Evolutionary conservation across 371 early-diverging fungal genomes (phyloP), one percentile per base, ranked within the genome.

Genomic region (Apophysomyces variabilis): DNA sequence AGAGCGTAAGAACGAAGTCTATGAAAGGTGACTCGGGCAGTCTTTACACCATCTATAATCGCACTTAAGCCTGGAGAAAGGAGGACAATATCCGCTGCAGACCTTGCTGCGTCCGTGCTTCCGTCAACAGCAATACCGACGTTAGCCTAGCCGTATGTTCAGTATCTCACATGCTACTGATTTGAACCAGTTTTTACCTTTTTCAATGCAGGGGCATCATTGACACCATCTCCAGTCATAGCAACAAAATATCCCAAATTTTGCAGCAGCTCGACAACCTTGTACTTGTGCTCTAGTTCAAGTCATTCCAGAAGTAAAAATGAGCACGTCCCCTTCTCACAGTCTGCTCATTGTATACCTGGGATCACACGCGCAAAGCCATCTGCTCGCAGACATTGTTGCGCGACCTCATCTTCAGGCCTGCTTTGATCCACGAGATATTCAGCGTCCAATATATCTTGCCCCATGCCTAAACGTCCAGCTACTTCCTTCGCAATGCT

Each of bases 31-130:
- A 91, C 89, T 60, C 96, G 89, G 11, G 94, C 93, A 8, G 92
- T 85, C 54, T 85, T 73, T 66, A 95, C 87, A 36, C 93, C 96
- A 68, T 94, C 93, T 45, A 94, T 90, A 65, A 96, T 96, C 0
- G 96, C 92, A 37, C 91, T 87, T 32, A 96, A 85, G 26, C 96
- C 95, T 2, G 92, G 88, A 18, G 93, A 89, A 18, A 94, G 70
- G 58, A 97, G 72, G 5, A 97, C 96, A 72, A 97, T 95, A 78
- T 97, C 97, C 14, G 96, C 89, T 6, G 97, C 97, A 1, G 93
- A 89, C 36, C 96, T 88, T 21, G 96, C 95, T 5, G 96, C 96
- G 71, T 97, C 97, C 7, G 96, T 95, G 65, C 93, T 92, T 21
- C 92, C 92, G 38, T 92, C 86, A 43, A 95, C 93, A 14, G 95